Percentiles rank a stretch among this genome's conserved stretches.
phyloP scores from a whole-genome alignment of 495 filamentous ascomycete genomes.

The Aspergillus taichungensis region DNA sequence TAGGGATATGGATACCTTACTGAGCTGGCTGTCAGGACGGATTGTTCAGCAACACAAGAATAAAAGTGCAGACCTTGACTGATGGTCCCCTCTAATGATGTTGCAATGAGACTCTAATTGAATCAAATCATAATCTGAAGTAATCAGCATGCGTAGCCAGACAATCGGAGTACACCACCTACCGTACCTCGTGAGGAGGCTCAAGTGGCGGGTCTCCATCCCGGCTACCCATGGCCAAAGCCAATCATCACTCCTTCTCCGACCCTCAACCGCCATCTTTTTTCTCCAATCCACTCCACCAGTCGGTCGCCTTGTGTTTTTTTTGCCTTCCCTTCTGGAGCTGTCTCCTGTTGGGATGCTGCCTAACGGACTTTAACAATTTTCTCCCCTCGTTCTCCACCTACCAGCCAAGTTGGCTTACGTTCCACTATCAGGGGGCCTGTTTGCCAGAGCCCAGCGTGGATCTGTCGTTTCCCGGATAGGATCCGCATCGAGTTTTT shows the following conservation, averaged over 20 bases:
- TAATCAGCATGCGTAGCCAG: too few species aligned
- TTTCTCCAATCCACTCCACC: too few species aligned
- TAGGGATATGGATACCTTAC: too few species aligned
- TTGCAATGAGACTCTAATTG: too few species aligned
- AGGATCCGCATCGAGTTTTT: slow-evolving; percentile 3
- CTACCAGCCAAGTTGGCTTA: slow-evolving; percentile 37
- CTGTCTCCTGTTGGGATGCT: slow-evolving; percentile 8
- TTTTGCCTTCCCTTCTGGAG: not conserved
- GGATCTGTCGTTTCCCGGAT: slow-evolving; percentile 12
- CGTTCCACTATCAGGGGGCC: slow-evolving; percentile 22
- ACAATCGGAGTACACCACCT: too few species aligned
- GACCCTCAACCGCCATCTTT: not conserved
- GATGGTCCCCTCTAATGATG: too few species aligned
- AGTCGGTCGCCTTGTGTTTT: too few species aligned
- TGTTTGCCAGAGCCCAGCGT: slow-evolving; percentile 23
- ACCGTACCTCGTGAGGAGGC: too few species aligned
- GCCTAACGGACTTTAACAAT: not conserved
- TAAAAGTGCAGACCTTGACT: too few species aligned
- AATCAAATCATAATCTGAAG: too few species aligned
- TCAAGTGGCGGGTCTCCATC: not conserved
- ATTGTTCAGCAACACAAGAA: too few species aligned
- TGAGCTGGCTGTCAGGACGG: too few species aligned
- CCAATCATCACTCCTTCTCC: not conserved
- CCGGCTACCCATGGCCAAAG: not conserved
- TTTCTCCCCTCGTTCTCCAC: not conserved